Evolutionary conservation across 345 rosid species (phyloP).

Genomic region (Hirschfeldia incana): DNA sequence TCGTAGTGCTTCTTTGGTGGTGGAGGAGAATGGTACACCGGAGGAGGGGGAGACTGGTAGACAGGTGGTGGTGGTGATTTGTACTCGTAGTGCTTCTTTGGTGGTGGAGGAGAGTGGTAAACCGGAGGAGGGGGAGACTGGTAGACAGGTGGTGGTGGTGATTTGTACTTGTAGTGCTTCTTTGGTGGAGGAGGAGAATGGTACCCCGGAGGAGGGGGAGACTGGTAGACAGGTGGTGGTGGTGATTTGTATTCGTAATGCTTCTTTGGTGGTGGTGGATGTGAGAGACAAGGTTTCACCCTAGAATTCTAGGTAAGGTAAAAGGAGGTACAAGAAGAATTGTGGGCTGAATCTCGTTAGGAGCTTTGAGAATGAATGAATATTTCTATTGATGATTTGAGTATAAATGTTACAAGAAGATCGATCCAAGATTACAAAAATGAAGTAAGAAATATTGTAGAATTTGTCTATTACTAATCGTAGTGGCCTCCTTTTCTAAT

Average conservation of each 20-base stretch:
- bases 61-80: slow-evolving; percentile 37
- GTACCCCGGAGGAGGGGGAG: slow-evolving; percentile 27
- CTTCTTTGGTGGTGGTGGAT: neutral
- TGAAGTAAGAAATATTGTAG: too few species aligned
- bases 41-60: slow-evolving; percentile 17
- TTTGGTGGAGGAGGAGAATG: slow-evolving; percentile 16
- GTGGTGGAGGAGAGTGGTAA: slow-evolving; percentile 35
- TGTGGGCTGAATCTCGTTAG: too few species aligned
- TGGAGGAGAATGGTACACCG: slow-evolving; percentile 17
- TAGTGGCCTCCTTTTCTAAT: too few species aligned
- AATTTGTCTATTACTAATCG: too few species aligned
- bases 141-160: slow-evolving; percentile 25
- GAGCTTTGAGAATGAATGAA: too few species aligned
- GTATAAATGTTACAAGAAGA: too few species aligned
- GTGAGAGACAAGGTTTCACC: too few species aligned
- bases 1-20: slow-evolving; percentile 23
- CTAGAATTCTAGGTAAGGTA: too few species aligned
- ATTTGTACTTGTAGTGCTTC: slow-evolving; percentile 16
- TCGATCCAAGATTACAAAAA: too few species aligned
- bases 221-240: slow-evolving; percentile 28
- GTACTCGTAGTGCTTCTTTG: slow-evolving; percentile 5
- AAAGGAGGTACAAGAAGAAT: too few species aligned
- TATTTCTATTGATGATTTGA: too few species aligned
- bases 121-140: slow-evolving; percentile 32
- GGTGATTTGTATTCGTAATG: slow-evolving; percentile 21